A percentile compares a stretch with the other conserved stretches of the same genome.
These are phyloP conservation scores for Amborella trichopoda DNA, from an alignment of 164 flowering plant species.

Conservation along the genomic window DNA sequence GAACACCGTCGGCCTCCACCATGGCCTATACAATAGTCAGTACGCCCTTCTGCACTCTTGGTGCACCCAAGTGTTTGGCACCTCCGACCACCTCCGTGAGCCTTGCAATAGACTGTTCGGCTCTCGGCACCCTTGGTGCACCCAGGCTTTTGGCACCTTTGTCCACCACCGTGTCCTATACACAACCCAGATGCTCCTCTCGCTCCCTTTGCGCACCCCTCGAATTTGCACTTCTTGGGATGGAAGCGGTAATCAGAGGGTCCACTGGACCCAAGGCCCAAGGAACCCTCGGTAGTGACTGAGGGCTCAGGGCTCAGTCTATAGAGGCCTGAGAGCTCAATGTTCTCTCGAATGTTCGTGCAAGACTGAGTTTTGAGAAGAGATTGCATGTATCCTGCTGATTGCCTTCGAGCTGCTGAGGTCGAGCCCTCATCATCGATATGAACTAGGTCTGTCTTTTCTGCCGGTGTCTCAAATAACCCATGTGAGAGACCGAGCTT, in stretches of 20 bases:
- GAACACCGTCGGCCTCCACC: constrained; percentile 70
- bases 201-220: constrained; percentile 73
- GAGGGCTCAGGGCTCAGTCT: constrained; percentile 49
- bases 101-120: constrained; percentile 84
- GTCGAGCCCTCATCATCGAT: constrained; percentile 86
- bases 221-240: constrained; percentile 50
- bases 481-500: constrained; percentile 61
- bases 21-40: constrained; percentile 67
- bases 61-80: constrained; percentile 80
- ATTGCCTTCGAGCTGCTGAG: constrained; percentile 49
- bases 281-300: constrained; percentile 25
- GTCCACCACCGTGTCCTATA: constrained; percentile 98
- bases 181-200: constrained; percentile 87
- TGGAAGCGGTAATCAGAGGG: constrained; percentile 30
- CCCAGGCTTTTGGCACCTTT: constrained; percentile 80
- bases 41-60: constrained; percentile 88
- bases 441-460: constrained; percentile 14
- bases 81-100: constrained; percentile 87
- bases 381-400: constrained; percentile 85
- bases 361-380: constrained; percentile 22
- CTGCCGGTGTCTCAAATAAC: background rate
- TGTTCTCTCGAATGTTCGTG: background rate
- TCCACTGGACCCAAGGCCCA: constrained; percentile 22
- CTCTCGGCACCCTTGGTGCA: constrained; percentile 94
- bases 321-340: constrained; percentile 7